These are phyloP conservation scores for Alternaria conjuncta DNA, from an alignment of 2,329 filamentous ascomycete genomes.

Conservation along the genomic window DNA sequence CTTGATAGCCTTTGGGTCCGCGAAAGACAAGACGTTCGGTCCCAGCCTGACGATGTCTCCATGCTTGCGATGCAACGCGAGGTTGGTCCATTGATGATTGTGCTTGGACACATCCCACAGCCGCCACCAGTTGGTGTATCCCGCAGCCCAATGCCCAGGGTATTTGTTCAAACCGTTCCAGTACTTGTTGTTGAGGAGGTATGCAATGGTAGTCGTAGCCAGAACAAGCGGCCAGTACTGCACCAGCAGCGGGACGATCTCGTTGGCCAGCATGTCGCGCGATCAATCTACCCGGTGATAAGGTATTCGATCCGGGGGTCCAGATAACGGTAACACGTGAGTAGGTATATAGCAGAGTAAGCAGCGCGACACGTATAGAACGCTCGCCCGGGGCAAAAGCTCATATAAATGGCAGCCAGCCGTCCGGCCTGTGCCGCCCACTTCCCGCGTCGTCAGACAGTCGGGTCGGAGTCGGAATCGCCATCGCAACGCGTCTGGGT, in stretches of 20 bases:
- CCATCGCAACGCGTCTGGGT: conserved; percentile 4
- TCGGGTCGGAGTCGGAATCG: conserved; percentile 9
- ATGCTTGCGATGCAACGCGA: conserved; percentile 71
- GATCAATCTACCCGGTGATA: not conserved
- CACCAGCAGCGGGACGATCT: conserved; percentile 41
- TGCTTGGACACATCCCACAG: conserved; percentile 71
- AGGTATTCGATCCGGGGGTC: conserved; percentile 13
- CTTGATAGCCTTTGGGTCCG: conserved; percentile 75
- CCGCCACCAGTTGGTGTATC: conserved; percentile 75
- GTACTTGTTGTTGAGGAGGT: conserved; percentile 55
- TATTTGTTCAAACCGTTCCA: conserved; percentile 70
- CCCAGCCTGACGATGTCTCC: conserved; percentile 78
- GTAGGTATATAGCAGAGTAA: not conserved
- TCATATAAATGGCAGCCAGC: conserved; percentile 10
- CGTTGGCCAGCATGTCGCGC: conserved; percentile 46
- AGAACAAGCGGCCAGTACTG: conserved; percentile 54
- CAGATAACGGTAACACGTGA: conserved; percentile 5
- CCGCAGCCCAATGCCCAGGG: conserved; percentile 74
- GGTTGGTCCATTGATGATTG: conserved; percentile 71
- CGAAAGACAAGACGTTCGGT: conserved; percentile 76
- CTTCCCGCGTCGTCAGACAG: not conserved
- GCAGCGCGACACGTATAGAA: conserved; percentile 7
- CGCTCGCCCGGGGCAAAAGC: conserved; percentile 7
- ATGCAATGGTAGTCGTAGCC: conserved; percentile 35
- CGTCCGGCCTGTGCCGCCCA: conserved; percentile 2